Base-by-base conservation (phyloP, 805 yeast species). In the Spathaspora passalidarum region DNA sequence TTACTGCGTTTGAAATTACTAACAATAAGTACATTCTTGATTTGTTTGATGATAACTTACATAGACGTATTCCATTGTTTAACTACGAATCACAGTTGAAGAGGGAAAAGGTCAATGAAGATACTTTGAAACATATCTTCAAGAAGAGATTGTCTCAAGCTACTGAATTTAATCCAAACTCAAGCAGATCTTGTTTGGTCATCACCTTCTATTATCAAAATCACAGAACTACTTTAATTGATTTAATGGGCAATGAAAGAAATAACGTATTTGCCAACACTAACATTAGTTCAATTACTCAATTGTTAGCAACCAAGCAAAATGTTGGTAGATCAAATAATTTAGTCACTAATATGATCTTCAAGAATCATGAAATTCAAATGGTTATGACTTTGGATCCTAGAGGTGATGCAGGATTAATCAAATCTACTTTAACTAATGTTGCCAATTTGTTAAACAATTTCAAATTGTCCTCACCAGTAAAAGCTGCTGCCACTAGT, bases 221-320 rank as follows among this genome's bases (percentile, higher is more conserved):
- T 14, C 49, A 53, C 14, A 49, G 53, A 39, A 47, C 51, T 8
- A 57, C 66, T 2, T 55, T 57, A 32, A 54, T 65, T 36, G 68
- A 66, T 32, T 43, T 63, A 37, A 57, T 59, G 62, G 69, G 67
- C 2, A 58, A 58, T 46, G 70, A 65, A 45, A 58, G 55, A 43
- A 48, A 61, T 9, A 61, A 59, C 37, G 48, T 49, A 4, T 62
- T 61, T 49, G 66, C 68, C 21, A 61, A 60, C 43, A 43, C 54
- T 34, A 63, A 52, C 45, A 58, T 57, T 36, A 54, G 63, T n/a
- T 52, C 69, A 4, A 60, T 62, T 35, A 60, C 68, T 11, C 65
- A 56, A 36, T 45, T 57, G 32, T 50, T 62, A 10, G 35, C 51
- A 8, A 42, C 44, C 10, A 40, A 43, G n/a, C 23, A 16, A 20